Conservation (phyloP, 805 yeast genomes). For the Hanseniaspora mollemarum region DNA sequence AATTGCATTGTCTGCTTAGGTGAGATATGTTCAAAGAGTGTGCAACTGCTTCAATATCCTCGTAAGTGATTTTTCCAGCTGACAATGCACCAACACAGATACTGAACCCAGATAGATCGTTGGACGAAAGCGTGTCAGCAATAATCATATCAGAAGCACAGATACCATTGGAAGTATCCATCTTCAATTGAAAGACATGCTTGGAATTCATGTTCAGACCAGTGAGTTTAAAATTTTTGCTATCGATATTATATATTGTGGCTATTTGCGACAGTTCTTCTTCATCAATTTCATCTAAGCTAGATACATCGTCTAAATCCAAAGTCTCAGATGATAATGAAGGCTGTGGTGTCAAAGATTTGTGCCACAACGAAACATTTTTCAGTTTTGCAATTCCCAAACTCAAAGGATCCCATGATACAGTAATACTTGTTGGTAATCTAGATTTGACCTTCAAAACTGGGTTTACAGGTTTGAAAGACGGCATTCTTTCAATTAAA, state of each 20-base stretch:
- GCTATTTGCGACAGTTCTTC: slow-evolving; percentile 41
- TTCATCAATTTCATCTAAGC: not conserved
- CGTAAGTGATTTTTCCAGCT: slow-evolving; percentile 33
- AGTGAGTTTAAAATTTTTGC: slow-evolving; percentile 73
- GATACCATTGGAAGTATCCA: slow-evolving; percentile 85
- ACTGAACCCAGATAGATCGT: slow-evolving; percentile 85
- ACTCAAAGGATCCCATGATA: slow-evolving; percentile 84
- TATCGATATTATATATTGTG: slow-evolving; percentile 69
- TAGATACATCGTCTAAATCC: not conserved
- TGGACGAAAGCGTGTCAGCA: slow-evolving; percentile 87
- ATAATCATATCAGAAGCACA: slow-evolving; percentile 55
- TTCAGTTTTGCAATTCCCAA: slow-evolving; percentile 73
- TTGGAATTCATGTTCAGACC: slow-evolving; percentile 81
- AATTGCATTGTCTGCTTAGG: slow-evolving; percentile 25
- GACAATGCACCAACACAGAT: slow-evolving; percentile 78
- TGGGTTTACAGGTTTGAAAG: slow-evolving; percentile 60
- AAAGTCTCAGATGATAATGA: slow-evolving; percentile 5
- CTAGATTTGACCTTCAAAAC: slow-evolving; percentile 57
- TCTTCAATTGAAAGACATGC: slow-evolving; percentile 64
- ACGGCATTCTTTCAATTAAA: slow-evolving; percentile 62
- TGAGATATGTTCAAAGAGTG: slow-evolving; percentile 64
- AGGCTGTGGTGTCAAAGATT: not conserved
- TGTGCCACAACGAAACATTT: slow-evolving; percentile 62
- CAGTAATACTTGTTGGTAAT: slow-evolving; percentile 88
- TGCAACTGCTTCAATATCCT: slow-evolving; percentile 54